Evolutionary conservation across 2,329 filamentous ascomycete species (phyloP), one percentile per base, ranked within the genome.

Genomic region (Aaosphaeria arxii): DNA sequence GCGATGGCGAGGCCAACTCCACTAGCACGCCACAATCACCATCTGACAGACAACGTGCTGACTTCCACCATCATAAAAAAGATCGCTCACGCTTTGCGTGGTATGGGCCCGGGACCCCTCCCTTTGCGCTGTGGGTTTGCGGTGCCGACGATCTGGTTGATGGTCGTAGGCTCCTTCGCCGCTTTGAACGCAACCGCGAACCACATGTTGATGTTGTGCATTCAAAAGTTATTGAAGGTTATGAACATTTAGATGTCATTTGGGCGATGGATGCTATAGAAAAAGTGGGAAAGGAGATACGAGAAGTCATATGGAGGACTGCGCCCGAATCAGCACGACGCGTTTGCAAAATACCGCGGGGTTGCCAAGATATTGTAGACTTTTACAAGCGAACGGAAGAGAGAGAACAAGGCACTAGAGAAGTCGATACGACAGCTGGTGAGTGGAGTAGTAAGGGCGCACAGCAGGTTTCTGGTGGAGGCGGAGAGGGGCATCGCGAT

Each of bases 191-290:
- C 39, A 88, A 87, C 0, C 78, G 88, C 29, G 92, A 97, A 69
- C 92, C 92, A 1, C 78, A 89, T 62, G 89, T 95, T 6, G 76
- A 80, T 36, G 74, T 96, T 5, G 88, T 96, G 4, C 88, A 96
- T 71, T 81, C 81, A 53, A 95, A 89, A 64, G 76, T 95, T 24
- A 87, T 96, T 40, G 84, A 89, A 3, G 89, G 87, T 42, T 70
- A 96, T 66, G 92, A 96, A 72, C 92, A 97, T 71, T 78, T 97
- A 4, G 92, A 96, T 71, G 89, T 96, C 1, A 84, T 97, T 35
- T 96, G 92, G 92, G 91, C 91, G 0, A 89, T 96, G 77, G 91
- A 96, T 63, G 84, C 85, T 0, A 83, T 91, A 11, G 85, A 92
- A 42, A 82, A 92, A 66, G 88, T 96, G 1, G 94, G 91, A 5